Base-by-base conservation (phyloP, 208 protist genomes). In the Borovskyia barvae region DNA sequence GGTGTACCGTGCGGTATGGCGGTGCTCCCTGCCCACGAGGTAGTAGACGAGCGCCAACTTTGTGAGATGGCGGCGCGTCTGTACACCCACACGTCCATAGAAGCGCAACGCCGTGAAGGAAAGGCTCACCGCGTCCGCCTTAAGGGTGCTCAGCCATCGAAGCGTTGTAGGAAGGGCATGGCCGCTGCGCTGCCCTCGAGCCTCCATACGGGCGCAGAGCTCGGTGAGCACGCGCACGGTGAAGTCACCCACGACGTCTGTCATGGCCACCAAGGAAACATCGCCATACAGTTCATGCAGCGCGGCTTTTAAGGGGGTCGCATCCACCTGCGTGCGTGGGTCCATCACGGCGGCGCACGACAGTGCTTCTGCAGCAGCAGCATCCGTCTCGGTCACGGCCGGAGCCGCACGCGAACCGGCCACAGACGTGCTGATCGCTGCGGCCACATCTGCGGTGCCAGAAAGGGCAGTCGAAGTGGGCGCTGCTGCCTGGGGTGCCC, bases 101-200 rank as follows among this genome's bases (percentile, higher is more conserved):
- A 91, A 87, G 19, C 81, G 83, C 47, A 90, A 58, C 1, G 83
- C 87, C 6, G 83, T 89, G 47, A 87, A 87, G 35, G 87, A 93
- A 11, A 91, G 75, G 26, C 56, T 76, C 8, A 89, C 66, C 2
- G 69, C 50, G 42, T 93, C 87, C 9, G 65, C 36, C 15, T 66
- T 78, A 19, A 93, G 60, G 12, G 71, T 41, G n/a, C 66, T 60
- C 11, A 93, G 45, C 81, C 87, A 90, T 8, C 47, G 22, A 5
- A 91, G 71, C 2, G 77, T 87, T 2, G 74, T 78, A n/a, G 56
- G 47, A 35, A 43, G 66, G 40, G 17, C 51, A 25, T 48, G 60
- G 26, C 47, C 41, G 15, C 28, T 67, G 50, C 62, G 46, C 46
- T 47, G 39, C 19, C 68, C 66, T 8, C 79, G 72, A 4, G 58